A percentile compares a stretch with the other conserved stretches of the same genome.
These are phyloP conservation scores for Coelastrella sp. DNA, from an alignment of 139 green algal genomes.

Conservation along the genomic window DNA sequence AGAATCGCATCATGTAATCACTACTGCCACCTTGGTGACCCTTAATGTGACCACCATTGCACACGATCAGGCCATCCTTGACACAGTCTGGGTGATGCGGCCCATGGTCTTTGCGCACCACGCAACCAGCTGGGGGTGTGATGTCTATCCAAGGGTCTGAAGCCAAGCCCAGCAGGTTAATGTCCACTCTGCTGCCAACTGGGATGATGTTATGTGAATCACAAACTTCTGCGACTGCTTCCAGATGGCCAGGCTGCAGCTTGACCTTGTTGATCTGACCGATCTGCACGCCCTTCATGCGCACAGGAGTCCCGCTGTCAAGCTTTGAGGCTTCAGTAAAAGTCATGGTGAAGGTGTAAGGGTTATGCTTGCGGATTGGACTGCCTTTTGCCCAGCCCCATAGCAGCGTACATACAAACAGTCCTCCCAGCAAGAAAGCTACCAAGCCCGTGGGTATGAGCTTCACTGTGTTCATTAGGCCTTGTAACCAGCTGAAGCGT, in stretches of 20 bases:
- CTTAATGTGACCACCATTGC: slow-evolving; percentile 5
- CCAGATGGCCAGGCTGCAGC: background rate
- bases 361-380: slow-evolving; percentile 7
- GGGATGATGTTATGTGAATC: slow-evolving; percentile 34
- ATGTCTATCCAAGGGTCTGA: slow-evolving; percentile 47
- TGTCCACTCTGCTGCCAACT: slow-evolving; percentile 24
- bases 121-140: slow-evolving; percentile 18
- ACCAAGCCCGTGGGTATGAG: background rate
- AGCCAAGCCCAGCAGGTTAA: slow-evolving; percentile 42
- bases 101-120: background rate
- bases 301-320: slow-evolving; percentile 29
- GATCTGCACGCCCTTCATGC: slow-evolving; percentile 53
- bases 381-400: slow-evolving; percentile 36
- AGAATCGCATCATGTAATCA: slow-evolving; percentile 47
- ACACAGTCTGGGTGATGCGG: slow-evolving; percentile 22
- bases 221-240: slow-evolving; percentile 24
- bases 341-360: slow-evolving; percentile 41
- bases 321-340: slow-evolving; percentile 41
- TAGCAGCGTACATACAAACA: background rate
- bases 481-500: background rate
- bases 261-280: slow-evolving; percentile 10
- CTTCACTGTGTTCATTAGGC: background rate
- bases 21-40: slow-evolving; percentile 37
- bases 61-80: slow-evolving; percentile 43
- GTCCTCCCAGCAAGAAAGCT: slow-evolving; percentile 25